Base-by-base conservation (phyloP, 2,329 filamentous ascomycete species). In the Aspergillus sp. region DNA sequence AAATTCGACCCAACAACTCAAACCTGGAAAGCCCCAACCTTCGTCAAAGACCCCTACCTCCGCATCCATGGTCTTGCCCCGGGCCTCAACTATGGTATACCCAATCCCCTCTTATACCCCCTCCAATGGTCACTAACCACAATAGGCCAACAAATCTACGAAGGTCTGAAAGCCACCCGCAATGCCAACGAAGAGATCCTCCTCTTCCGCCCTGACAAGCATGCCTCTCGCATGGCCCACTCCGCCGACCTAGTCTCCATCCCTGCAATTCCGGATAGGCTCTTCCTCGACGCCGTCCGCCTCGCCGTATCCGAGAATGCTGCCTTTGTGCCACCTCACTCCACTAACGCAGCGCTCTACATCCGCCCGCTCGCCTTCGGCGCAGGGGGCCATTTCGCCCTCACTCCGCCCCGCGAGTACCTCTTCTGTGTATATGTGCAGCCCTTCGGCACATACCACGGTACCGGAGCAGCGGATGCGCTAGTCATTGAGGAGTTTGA, bases 401-500 rank as follows among this genome's bases (percentile, higher is more conserved):
- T 58, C n/a, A 23, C 56, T 8, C 47, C 56, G 1, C 47, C 47
- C 23, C 13, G 25, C 3, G 21, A 50, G 1, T 58, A 52, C 32
- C 47, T 47, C 9, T 59, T 55, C 32, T 38, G 19, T 36, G 41
- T 59, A 1, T 59, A 59, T 25, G 51, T 30, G 7, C 41, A 30
- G 25, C 56, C 56, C 5, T 51, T 43, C 23, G 30, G 30, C 4
- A 50, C 56, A 4, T 58, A 58, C 36, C 56, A 58, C 25, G 56
- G 56, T 9, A 53, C 38, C 1, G n/a, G 19, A 2, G 47, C 56
- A 2, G 30, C 50, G 9, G 45, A 52, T 15, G 56, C 56, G 7
- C 17, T 60, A 2, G 32, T 55, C 21, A 50, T 60, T 13, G 52
- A 60, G n/a, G 45, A 56, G 9, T 49, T 60, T n/a, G 58, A 60